phyloP scores from a whole-genome alignment of 805 yeast genomes.

The Yarrowia osloensis region DNA sequence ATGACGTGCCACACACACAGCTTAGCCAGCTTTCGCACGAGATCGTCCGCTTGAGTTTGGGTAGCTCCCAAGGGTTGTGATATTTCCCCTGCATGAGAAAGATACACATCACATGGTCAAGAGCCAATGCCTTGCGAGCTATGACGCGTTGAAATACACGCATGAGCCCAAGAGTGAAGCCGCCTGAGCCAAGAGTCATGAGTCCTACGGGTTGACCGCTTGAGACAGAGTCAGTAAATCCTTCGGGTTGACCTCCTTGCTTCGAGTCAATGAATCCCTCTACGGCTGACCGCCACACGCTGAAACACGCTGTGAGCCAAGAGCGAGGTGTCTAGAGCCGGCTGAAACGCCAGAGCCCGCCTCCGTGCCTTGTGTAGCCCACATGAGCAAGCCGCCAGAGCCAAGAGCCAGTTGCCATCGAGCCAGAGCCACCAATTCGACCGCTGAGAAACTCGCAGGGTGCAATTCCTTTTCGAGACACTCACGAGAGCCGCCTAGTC shows the following conservation, averaged over 20 bases:
- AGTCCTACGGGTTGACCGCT: slow-evolving; percentile 1
- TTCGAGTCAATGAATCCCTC: neutral
- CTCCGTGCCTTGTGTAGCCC: slow-evolving; percentile 10
- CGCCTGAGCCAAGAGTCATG: slow-evolving; percentile 14
- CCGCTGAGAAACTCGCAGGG: neutral
- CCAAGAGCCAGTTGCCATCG: slow-evolving; percentile 7
- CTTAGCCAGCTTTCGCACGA: slow-evolving; percentile 5
- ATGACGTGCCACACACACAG: neutral
- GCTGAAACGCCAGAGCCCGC: slow-evolving; percentile 20
- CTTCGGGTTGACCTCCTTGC: neutral
- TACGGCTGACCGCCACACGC: slow-evolving; percentile 8
- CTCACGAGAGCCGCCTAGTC: slow-evolving; percentile 20
- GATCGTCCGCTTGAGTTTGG: slow-evolving; percentile 25
- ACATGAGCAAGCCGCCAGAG: slow-evolving; percentile 23
- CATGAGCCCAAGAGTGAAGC: slow-evolving; percentile 14
- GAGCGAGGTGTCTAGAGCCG: slow-evolving; percentile 23
- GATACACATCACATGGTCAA: slow-evolving; percentile 7
- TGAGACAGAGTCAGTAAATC: neutral
- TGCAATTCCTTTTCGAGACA: slow-evolving; percentile 3
- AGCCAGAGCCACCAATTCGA: slow-evolving; percentile 6
- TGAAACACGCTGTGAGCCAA: slow-evolving; percentile 10
- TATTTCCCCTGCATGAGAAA: slow-evolving; percentile 8
- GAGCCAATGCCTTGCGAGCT: slow-evolving; percentile 14
- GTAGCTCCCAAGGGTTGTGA: slow-evolving; percentile 20
- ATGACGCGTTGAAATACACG: slow-evolving; percentile 5